Percentiles rank a stretch among this genome's conserved stretches.
Evolutionary conservation across 1,139 yeast genomes (phyloP).

Genomic region (Kodamaea sp.): DNA sequence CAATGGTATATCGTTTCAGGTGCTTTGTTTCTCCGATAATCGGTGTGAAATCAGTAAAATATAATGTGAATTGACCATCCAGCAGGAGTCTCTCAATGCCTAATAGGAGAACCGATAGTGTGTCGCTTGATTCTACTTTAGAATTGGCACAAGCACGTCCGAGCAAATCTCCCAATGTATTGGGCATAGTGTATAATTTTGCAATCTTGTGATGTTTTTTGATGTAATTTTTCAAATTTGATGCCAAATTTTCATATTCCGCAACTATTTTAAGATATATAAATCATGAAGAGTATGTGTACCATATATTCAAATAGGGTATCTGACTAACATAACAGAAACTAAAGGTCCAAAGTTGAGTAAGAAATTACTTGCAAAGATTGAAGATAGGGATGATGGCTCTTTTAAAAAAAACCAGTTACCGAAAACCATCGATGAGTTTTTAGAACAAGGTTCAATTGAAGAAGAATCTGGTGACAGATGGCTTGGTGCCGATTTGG

Average conservation of each 20-base stretch:
- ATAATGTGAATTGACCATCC: no score
- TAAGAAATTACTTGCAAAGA: conserved; percentile 16
- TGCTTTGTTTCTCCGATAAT: no score
- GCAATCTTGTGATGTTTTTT: background rate
- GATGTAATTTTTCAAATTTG: background rate
- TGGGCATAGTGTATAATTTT: background rate
- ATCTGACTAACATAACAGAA: conserved; percentile 6
- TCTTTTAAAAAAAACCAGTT: conserved; percentile 4
- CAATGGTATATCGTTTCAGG: no score
- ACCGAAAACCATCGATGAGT: conserved; percentile 44
- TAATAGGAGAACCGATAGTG: no score
- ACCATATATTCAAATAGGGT: background rate
- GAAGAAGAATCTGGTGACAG: conserved; percentile 59
- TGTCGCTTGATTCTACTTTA: no score
- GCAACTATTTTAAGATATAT: no score
- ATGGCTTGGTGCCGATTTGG: conserved; percentile 53
- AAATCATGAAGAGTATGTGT: conserved; percentile 5
- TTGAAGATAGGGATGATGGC: conserved; percentile 12
- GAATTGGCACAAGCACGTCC: no score
- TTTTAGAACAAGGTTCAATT: conserved; percentile 42
- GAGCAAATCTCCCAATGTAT: no score
- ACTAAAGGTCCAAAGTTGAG: conserved; percentile 20
- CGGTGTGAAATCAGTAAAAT: no score
- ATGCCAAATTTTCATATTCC: background rate
- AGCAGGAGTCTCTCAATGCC: no score